phyloP scores from a whole-genome alignment of 139 green algal genomes.

The Coelastrella sp. region DNA sequence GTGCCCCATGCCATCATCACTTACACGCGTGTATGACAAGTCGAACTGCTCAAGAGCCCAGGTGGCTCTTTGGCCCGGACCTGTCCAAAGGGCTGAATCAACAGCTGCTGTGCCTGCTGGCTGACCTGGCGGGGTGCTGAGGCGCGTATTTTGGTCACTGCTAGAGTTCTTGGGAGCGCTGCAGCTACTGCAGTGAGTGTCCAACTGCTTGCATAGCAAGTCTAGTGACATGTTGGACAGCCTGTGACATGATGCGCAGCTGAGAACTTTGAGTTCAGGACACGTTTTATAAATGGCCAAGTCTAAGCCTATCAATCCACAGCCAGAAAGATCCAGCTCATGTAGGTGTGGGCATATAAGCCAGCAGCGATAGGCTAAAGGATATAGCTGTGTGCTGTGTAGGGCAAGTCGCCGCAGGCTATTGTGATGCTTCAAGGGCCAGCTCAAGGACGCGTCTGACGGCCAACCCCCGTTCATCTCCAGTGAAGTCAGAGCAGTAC shows the following conservation, averaged over 20 bases:
- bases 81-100: background rate
- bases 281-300: background rate
- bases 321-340: conserved; percentile 10
- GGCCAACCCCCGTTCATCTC: background rate
- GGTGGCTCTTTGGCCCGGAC: too few species aligned
- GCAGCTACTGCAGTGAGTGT: background rate
- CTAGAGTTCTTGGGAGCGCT: background rate
- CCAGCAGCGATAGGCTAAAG: background rate
- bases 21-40: conserved; percentile 21
- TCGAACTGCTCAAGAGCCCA: background rate
- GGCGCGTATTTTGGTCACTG: too few species aligned
- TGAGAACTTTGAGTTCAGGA: background rate
- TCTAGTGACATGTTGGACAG: too few species aligned
- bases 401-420: too few species aligned
- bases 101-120: background rate
- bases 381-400: background rate
- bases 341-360: background rate
- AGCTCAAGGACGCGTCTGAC: background rate
- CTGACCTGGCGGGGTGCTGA: too few species aligned
- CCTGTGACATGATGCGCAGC: conserved; percentile 1
- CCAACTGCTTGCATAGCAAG: too few species aligned
- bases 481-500: background rate
- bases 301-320: background rate
- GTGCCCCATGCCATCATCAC: conserved; percentile 1
- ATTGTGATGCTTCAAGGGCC: background rate